Evolutionary conservation across 1,284 basidiomycete genomes (phyloP), one percentile per base, ranked within the genome.

Genomic region (Ustilago shanxiensis): DNA sequence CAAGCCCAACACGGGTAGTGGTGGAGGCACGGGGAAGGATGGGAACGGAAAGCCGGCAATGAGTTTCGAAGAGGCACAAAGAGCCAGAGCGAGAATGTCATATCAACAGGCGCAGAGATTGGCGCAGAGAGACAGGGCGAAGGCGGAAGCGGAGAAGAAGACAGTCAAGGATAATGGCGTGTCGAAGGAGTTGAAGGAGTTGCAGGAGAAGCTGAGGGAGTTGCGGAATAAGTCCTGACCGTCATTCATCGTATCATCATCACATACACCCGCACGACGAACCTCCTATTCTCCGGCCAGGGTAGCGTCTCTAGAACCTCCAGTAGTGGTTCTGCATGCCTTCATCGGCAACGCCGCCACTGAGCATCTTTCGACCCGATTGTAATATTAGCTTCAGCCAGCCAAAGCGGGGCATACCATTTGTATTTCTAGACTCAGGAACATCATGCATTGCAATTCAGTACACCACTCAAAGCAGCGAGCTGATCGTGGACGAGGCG

Each of bases 151-250:
- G 31, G 22, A 77, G 51, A 50, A 57, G 16, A 66, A 72, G 45
- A 26, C 47, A 28, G 41, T 41, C 2, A 60, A 73, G 55, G 52
- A 61, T 33, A 72, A 77, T 35, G 22, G 37, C 5, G 70, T 79
- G 33, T 60, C 68, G 20, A 60, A 58, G 18, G 77, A 80, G 67
- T 52, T 80, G 10, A 59, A 51, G 28, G 71, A 76, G 54, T 24
- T 79, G 24, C 76, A 80, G 59, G 72, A 79, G 28, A 70, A 73
- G 60, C 52, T 79, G 49, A 59, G 77, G 4, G 70, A 72, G 53
- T 57, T 77, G 5, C 66, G 70, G 8, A 59, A 41, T 8, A 64
- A 71, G 45, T 20, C 56, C 7, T 68, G 53, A 57, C 14, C 16
- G 7, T 33, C 31, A 33, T 11, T 5, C 31, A 33, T 33, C 11